Conservation (phyloP, 2,329 filamentous ascomycete species). For the Metarhizium album region DNA sequence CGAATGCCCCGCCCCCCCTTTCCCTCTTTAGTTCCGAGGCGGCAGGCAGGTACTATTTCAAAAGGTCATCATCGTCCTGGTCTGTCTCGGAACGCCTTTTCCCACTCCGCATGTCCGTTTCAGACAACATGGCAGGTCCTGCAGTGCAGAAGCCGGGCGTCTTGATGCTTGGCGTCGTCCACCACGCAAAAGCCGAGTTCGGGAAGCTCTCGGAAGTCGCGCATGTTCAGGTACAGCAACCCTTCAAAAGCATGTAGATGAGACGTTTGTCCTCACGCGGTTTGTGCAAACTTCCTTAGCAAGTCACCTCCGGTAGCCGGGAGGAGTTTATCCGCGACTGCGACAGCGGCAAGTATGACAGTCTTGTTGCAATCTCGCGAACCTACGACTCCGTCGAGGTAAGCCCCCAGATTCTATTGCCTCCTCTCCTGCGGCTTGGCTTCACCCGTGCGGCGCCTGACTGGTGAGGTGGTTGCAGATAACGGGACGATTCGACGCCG, state of each 20-base stretch:
- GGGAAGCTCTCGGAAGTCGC: constrained; percentile 10
- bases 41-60: too few species aligned
- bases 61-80: too few species aligned
- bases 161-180: constrained; percentile 11
- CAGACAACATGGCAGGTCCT: background rate
- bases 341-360: constrained; percentile 43
- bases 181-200: constrained; percentile 11
- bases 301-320: constrained; percentile 9
- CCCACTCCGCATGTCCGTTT: too few species aligned
- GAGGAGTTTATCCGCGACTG: constrained; percentile 32
- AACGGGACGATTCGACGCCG: constrained; percentile 52
- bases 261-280: background rate
- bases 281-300: constrained; percentile 1
- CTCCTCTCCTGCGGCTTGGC: background rate
- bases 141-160: constrained; percentile 6
- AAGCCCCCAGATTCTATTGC: background rate
- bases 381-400: constrained; percentile 30
- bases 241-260: background rate
- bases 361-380: constrained; percentile 46
- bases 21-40: too few species aligned
- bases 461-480: constrained; percentile 19
- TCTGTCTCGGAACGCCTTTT: too few species aligned
- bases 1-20: too few species aligned
- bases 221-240: constrained; percentile 7
- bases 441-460: background rate